Base-by-base conservation (phyloP, 2,329 filamentous ascomycete genomes). In the Cucurbitaria berberidis region DNA sequence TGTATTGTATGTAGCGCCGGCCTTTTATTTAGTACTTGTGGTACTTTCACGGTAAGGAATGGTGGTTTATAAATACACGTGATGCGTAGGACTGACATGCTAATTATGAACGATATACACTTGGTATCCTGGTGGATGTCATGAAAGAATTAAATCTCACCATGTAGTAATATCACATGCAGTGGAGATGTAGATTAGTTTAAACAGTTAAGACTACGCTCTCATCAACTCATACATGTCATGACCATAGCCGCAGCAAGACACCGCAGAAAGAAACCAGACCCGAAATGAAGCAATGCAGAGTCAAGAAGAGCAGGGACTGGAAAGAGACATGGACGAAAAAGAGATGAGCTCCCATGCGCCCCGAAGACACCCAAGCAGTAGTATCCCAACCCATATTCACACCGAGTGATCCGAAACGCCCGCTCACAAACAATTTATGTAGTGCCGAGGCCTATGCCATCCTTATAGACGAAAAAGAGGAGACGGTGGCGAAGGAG, bases 221-320 rank as follows among this genome's bases (percentile, higher is more conserved):
- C 49, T 66, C 61, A 56, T 64, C 59, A 63, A 60, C 56, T 60
- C 64, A 62, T 67, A 58, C 58, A 67, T 51, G 63, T 64, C 64
- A 60, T 67, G 57, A 60, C 55, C 49, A 57, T 45, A 53, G 64
- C 60, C 51, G 53, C 58, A 62, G 48, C 51, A 47, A 48, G 22
- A 43, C 24, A 36, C 52, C 54, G 51, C 59, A 62, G 60, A 65
- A 50, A 55, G 55, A 59, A 59, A 49, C 57, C 60, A 62, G 58
- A 67, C 62, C 13, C 52, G 52, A 53, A 55, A 51, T 46, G 54
- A 55, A 55, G 49, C 48, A 48, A 57, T 49, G 53, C 55, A 49
- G 29, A 51, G 49, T 32, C 44, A 48, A 56, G 24, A 45, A 45
- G 18, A 54, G 48, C 39, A 21, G 42, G 44, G 53, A 55, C 59